A percentile compares a stretch with the other conserved stretches of the same genome.
These are phyloP conservation scores for Nyctanthes arbortristis DNA, from an alignment of 257 asterid species.

Conservation along the genomic window DNA sequence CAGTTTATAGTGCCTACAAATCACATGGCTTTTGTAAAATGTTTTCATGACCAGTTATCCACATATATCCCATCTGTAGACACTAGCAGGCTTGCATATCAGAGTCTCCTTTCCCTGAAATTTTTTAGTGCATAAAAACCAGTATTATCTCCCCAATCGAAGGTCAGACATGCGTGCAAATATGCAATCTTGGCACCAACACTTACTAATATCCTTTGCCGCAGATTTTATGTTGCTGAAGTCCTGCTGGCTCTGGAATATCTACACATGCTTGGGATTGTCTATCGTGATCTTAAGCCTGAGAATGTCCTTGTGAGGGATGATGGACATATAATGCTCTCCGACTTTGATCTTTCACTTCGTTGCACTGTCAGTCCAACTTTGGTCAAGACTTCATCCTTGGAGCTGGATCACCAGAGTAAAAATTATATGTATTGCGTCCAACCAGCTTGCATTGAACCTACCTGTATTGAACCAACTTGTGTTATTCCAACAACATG, in stretches of 20 bases:
- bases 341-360: conserved; percentile 65
- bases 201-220: conserved; percentile 8
- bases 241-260: conserved; percentile 60
- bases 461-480: conserved; percentile 53
- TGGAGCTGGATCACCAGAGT: conserved; percentile 30
- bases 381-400: conserved; percentile 42
- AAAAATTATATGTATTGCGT: conserved; percentile 38
- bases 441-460: conserved; percentile 57
- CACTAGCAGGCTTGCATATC: conserved; percentile 1
- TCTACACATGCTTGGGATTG: conserved; percentile 68
- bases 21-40: background rate
- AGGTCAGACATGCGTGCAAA: too few species aligned
- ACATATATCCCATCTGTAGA: background rate
- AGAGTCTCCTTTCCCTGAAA: conserved; percentile 3
- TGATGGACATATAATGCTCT: conserved; percentile 69
- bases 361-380: conserved; percentile 66
- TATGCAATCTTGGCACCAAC: background rate
- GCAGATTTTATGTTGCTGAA: conserved; percentile 67
- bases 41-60: background rate
- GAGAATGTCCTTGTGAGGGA: conserved; percentile 67
- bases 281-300: conserved; percentile 61
- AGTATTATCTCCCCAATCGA: conserved; percentile 1
- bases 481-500: conserved; percentile 51
- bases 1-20: conserved; percentile 13
- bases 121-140: background rate